Base-by-base conservation (phyloP, 306 rosid species). In the Casuarina equisetifolia region DNA sequence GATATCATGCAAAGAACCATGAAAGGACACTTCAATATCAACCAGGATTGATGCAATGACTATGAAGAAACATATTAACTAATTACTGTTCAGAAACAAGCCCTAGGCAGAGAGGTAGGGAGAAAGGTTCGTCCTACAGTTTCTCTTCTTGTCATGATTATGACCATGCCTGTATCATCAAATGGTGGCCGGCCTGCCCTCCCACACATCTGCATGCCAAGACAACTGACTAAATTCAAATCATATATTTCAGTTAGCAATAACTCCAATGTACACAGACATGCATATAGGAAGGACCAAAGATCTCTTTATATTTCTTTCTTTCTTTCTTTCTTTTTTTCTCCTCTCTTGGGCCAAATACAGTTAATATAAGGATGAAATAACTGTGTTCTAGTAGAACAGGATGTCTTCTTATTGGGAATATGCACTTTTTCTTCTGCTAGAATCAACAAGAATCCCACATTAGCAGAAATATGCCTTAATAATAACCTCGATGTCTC, bases 141-240 rank as follows among this genome's bases (percentile, higher is more conserved):
- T 74, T 94, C 97, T 87, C 90, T 86, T 88, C 97, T 90, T 85
- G 98, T 94, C 98, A 94, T 94, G 82, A 94, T 92, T 89, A 94
- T 76, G 88, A 90, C 98, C 89, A 87, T 87, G 83, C 98, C 98
- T 44, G 97, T 89, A 76, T 94, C 98, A 89, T 94, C 97, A 81
- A 94, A 94, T 51, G 97, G 98, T 76, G 98, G 98, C 72, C 98
- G 94, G 69, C 97, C 98, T 72, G 98, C 98, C 84, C 98, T 88
- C 79, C 98, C 98, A 6, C 91, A 84, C 98, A 94, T 94, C 98
- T 94, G 88, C 84, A 70, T 17, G 51, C 67, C 15, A 66, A 67
- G 51, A 78, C 19, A 80, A 20, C 48, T 42, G 57, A 57, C 49
- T 40, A 11, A 8, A 6, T 66, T 40, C n/a, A 35, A 19, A 53